Percentiles rank a stretch among this genome's conserved stretches.
phyloP scores from a whole-genome alignment of 2,329 filamentous ascomycete genomes.

The Chaetomiaceae sp. region DNA sequence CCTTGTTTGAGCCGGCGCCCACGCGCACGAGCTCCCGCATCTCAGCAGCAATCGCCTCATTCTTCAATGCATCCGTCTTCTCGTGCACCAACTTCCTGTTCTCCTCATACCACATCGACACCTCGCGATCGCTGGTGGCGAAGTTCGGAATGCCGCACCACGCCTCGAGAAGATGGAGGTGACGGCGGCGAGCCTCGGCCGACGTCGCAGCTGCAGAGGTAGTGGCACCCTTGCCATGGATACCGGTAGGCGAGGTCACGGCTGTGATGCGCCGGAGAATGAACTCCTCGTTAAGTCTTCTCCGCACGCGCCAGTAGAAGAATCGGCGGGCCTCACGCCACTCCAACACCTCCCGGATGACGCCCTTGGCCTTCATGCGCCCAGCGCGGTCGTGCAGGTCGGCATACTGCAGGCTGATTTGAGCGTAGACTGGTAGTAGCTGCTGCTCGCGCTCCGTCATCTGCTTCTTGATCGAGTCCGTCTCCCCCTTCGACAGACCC shows the following conservation, averaged over 20 bases:
- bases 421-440: constrained; percentile 85
- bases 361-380: constrained; percentile 97
- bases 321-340: constrained; percentile 90
- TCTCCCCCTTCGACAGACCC: constrained; percentile 66
- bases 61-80: constrained; percentile 81
- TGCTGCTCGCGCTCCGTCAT: constrained; percentile 82
- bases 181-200: constrained; percentile 55
- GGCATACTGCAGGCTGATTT: constrained; percentile 95
- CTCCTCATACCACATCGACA: constrained; percentile 94
- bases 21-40: constrained; percentile 68
- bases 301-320: constrained; percentile 99
- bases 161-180: constrained; percentile 72
- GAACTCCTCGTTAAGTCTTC: constrained; percentile 94
- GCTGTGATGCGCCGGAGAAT: constrained; percentile 82
- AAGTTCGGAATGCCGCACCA: constrained; percentile 80
- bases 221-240: constrained; percentile 33
- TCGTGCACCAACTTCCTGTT: constrained; percentile 77
- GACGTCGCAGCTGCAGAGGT: constrained; percentile 33
- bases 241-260: constrained; percentile 36
- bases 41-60: constrained; percentile 55
- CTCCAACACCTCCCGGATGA: constrained; percentile 76
- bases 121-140: constrained; percentile 71
- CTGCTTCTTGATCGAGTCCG: constrained; percentile 74
- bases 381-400: constrained; percentile 95
- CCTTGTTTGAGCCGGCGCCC: constrained; percentile 66